Conservation (phyloP, 75 land plant species). For the Sequoia sempervirens region DNA sequence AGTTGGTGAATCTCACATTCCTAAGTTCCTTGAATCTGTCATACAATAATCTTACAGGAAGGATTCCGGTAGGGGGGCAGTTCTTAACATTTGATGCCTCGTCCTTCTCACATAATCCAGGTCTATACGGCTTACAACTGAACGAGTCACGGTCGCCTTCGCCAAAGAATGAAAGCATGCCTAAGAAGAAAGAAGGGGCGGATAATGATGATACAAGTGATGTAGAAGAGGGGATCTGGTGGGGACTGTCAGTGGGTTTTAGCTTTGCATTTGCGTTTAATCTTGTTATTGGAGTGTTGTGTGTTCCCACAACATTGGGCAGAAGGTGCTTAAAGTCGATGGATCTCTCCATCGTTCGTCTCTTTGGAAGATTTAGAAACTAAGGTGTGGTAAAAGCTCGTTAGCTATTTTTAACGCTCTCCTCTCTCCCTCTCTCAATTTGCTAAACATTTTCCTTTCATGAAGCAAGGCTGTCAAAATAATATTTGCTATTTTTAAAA, state of each 20-base stretch:
- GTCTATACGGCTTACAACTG: conserved; percentile 8
- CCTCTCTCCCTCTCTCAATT: no score
- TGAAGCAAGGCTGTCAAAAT: no score
- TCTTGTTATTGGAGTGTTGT: not conserved
- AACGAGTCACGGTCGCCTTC: no score
- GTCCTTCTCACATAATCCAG: conserved; percentile 11
- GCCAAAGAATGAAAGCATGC: no score
- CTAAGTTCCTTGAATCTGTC: conserved; percentile 12
- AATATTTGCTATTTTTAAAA: no score
- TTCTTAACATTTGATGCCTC: conserved; percentile 6
- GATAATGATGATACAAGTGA: not conserved
- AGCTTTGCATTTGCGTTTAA: not conserved
- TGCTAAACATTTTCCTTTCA: not conserved
- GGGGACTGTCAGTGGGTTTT: not conserved
- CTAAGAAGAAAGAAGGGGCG: no score
- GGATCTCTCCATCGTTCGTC: not conserved
- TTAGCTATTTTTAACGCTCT: no score
- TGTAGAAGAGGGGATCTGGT: not conserved
- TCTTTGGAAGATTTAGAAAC: not conserved
- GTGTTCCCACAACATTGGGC: not conserved
- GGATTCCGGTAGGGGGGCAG: conserved; percentile 16
- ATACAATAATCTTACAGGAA: conserved; percentile 3
- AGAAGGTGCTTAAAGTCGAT: not conserved
- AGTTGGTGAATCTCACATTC: conserved; percentile 17
- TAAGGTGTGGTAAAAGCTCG: no score